Evolutionary conservation across 2,329 filamentous ascomycete species (phyloP).

Genomic region (Penicillium rolfsii): DNA sequence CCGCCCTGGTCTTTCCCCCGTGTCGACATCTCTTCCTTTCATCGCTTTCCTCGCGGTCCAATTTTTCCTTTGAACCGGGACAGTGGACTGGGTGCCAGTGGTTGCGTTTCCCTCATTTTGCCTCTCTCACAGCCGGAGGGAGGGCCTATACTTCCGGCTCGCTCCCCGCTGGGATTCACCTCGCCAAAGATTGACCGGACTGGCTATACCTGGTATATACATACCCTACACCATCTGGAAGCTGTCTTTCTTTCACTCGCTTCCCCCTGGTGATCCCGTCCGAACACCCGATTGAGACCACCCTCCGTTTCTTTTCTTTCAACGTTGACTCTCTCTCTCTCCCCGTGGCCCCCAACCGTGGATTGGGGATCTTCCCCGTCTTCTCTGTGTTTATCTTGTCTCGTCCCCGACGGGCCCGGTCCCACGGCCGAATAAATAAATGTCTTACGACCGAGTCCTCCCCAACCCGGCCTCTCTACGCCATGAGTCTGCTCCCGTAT

Average conservation of each 20-base stretch:
- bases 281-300: constrained; percentile 8
- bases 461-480: constrained; percentile 48
- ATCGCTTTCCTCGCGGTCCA: neutral
- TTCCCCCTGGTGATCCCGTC: neutral
- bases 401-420: neutral
- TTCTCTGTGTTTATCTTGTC: constrained; percentile 2
- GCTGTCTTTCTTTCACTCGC: constrained; percentile 16
- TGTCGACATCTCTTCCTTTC: neutral
- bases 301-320: neutral
- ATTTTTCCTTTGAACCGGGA: constrained; percentile 5
- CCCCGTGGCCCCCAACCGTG: constrained; percentile 15
- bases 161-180: neutral
- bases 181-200: neutral
- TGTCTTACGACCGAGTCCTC: constrained; percentile 55
- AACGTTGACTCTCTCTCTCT: constrained; percentile 8
- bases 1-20: neutral
- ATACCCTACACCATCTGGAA: neutral
- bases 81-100: constrained; percentile 17
- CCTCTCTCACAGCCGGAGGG: neutral
- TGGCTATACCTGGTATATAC: neutral
- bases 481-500: constrained; percentile 43
- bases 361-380: constrained; percentile 10
- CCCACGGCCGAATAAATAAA: constrained; percentile 33
- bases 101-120: neutral
- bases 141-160: neutral